These are phyloP conservation scores for Conidiobolus incongruus DNA, from an alignment of 371 early-diverging fungal genomes.

Conservation along the genomic window DNA sequence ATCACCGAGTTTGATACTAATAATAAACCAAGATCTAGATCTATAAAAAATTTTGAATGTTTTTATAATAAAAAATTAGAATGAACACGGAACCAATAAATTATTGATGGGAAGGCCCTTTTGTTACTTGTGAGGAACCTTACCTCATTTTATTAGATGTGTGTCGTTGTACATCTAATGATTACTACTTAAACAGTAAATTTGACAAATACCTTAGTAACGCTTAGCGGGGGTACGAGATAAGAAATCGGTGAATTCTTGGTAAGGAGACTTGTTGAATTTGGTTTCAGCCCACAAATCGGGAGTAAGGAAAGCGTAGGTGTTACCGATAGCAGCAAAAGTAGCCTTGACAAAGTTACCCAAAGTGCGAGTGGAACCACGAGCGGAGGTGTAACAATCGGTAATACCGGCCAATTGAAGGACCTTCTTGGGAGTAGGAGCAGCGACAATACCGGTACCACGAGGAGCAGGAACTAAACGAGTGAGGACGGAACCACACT, in stretches of 20 bases:
- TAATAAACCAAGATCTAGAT: no score
- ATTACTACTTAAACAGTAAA: no score
- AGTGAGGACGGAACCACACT: constrained; percentile 93
- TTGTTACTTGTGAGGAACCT: no score
- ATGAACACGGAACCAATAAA: no score
- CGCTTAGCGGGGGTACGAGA: constrained; percentile 10
- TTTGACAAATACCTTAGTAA: no score
- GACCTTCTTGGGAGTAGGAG: constrained; percentile 94
- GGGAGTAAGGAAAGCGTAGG: constrained; percentile 95
- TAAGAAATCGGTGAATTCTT: constrained; percentile 83
- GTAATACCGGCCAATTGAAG: constrained; percentile 96
- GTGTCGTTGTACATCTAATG: no score
- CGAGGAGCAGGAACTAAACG: constrained; percentile 96
- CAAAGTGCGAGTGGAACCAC: constrained; percentile 76
- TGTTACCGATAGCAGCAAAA: constrained; percentile 94
- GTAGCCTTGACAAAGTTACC: constrained; percentile 99
- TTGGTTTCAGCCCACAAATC: constrained; percentile 86
- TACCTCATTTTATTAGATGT: no score
- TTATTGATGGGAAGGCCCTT: no score
- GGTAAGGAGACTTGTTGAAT: constrained; percentile 79
- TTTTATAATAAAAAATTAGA: no score
- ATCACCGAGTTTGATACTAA: no score
- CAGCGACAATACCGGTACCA: constrained; percentile 98
- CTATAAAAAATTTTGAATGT: no score
- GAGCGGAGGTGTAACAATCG: constrained; percentile 94